phyloP scores from a whole-genome alignment of 2,329 filamentous ascomycete genomes.

The Sodiomyces alkalinus region DNA sequence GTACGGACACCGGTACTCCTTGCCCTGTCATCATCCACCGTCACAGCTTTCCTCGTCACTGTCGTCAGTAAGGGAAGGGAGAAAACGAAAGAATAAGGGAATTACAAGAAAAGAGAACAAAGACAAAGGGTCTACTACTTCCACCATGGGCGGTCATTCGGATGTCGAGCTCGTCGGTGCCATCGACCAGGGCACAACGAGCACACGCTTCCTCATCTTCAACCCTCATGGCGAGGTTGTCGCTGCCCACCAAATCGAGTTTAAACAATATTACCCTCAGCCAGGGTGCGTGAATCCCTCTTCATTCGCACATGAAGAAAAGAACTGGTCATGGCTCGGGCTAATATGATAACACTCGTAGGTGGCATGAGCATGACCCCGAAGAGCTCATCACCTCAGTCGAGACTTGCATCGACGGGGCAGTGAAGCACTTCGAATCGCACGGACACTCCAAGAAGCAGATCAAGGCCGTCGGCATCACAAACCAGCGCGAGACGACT shows the following conservation, averaged over 20 bases:
- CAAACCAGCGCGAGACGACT: slow-evolving; percentile 73
- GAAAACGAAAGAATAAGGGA: too few species aligned
- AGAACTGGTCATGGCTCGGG: too few species aligned
- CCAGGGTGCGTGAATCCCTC: slow-evolving; percentile 43
- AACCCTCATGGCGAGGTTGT: slow-evolving; percentile 54
- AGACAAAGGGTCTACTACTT: too few species aligned
- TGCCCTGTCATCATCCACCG: too few species aligned
- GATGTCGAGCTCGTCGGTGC: slow-evolving; percentile 48
- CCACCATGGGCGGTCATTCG: too few species aligned
- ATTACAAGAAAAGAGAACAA: too few species aligned
- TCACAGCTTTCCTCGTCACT: too few species aligned
- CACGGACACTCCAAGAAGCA: slow-evolving; percentile 51
- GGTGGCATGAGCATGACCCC: slow-evolving; percentile 78
- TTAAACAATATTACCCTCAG: slow-evolving; percentile 58
- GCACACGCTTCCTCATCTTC: slow-evolving; percentile 65
- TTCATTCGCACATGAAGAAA: too few species aligned
- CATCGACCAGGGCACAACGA: slow-evolving; percentile 70
- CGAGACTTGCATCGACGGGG: slow-evolving; percentile 60
- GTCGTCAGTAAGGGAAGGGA: too few species aligned
- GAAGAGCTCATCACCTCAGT: slow-evolving; percentile 59
- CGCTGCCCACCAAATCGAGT: slow-evolving; percentile 61
- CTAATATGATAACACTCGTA: slow-evolving; percentile 21
- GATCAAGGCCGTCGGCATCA: slow-evolving; percentile 65
- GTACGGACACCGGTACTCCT: too few species aligned
- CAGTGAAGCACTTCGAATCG: slow-evolving; percentile 51